Evolutionary conservation across 2,329 filamentous ascomycete genomes (phyloP), one percentile per base, ranked within the genome.

Genomic region (Colletotrichum orbiculare): DNA sequence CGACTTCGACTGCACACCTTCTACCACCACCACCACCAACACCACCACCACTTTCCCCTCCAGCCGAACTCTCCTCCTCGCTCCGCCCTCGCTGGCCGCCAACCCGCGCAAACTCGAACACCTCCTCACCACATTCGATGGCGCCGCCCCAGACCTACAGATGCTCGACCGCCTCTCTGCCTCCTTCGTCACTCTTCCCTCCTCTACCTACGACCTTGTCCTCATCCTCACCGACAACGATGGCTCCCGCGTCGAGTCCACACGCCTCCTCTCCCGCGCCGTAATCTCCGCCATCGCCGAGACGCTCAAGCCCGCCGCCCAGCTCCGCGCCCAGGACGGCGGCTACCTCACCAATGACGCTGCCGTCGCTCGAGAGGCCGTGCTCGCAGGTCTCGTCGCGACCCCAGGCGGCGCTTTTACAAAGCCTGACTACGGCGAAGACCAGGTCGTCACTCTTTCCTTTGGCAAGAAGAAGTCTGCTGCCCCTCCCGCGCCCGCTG

Each of bases 101-200:
- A 91, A 97, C 78, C 92, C 94, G 70, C 90, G 93, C 70, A 89
- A 89, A 72, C 85, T 98, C 69, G 86, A 88, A 69, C 81, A 83
- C 70, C 83, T 96, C 67, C 87, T 97, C 73, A 83, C 88, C 64
- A 82, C 88, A 62, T 89, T 93, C 81, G 89, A 96, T 77, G 90
- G 93, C 74, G 81, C 85, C 68, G 83, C 86, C 49, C 95, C 94
- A 67, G 96, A 99, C 75, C 85, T 99, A 57, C 96, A 98, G 78
- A 99, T 99, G 96, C 91, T 99, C 67, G 96, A 99, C 81, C 93
- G 96, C 55, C 87, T 99, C 45, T 89, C 92, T 2, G 87, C 92
- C 41, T 93, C 93, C 67, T 84, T 97, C 42, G 92, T 96, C 62
- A 83, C 89, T 8, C 88, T 99, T 0, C 91, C 94, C 1, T 71